Evolutionary conservation across 192 early-diverging fungal genomes (phyloP).

Genomic region (Martensiomyces pterosporus): DNA sequence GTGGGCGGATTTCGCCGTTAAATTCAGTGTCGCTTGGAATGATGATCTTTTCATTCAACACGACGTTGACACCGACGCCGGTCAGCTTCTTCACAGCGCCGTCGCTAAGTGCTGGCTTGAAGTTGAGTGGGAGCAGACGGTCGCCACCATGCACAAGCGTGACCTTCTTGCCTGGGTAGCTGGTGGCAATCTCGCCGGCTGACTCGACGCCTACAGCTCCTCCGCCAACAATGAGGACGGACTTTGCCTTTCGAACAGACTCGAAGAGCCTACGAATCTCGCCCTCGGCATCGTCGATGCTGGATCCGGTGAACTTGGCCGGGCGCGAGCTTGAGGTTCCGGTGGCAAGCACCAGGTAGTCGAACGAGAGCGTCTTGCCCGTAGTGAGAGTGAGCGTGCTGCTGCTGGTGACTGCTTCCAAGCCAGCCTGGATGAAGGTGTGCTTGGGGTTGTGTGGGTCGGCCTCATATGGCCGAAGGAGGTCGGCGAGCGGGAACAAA

Average conservation of each 20-base stretch:
- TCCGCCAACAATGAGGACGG: constrained; percentile 63
- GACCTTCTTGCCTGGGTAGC: constrained; percentile 47
- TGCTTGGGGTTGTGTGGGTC: constrained; percentile 20
- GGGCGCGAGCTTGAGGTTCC: constrained; percentile 56
- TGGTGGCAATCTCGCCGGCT: constrained; percentile 53
- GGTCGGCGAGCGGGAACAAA: constrained; percentile 44
- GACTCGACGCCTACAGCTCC: constrained; percentile 61
- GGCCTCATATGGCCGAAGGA: constrained; percentile 23
- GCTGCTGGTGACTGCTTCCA: constrained; percentile 33
- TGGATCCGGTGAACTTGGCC: constrained; percentile 31
- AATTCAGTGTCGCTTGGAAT: constrained; percentile 36
- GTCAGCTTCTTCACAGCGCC: constrained; percentile 40
- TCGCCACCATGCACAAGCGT: constrained; percentile 47
- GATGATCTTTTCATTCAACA: constrained; percentile 52
- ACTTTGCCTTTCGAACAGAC: constrained; percentile 45
- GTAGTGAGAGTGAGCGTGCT: constrained; percentile 44
- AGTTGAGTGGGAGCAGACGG: constrained; percentile 48
- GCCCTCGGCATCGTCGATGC: constrained; percentile 30
- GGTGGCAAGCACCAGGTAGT: constrained; percentile 65
- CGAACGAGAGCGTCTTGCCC: constrained; percentile 53
- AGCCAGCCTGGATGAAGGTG: constrained; percentile 51
- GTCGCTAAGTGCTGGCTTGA: constrained; percentile 37
- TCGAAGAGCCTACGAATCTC: constrained; percentile 23
- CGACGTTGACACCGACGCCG: constrained; percentile 45
- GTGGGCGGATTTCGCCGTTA: constrained; percentile 30